These are phyloP conservation scores for Exophiala dermatitidis DNA, from an alignment of 2,329 filamentous ascomycete species.

Conservation along the genomic window DNA sequence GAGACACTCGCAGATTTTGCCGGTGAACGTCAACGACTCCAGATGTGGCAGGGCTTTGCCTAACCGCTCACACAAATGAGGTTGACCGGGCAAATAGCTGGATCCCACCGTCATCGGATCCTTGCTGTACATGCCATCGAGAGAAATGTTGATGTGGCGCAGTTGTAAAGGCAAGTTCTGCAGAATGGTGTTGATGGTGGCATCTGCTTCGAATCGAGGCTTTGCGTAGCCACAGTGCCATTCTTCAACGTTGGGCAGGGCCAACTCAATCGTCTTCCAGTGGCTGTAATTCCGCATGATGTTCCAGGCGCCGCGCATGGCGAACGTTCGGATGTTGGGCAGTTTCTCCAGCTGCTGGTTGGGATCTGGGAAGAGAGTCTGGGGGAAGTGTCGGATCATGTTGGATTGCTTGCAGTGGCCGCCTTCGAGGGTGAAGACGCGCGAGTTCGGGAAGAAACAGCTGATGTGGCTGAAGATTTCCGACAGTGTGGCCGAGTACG, in stretches of 20 bases:
- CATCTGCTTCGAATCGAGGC: slow-evolving; percentile 66
- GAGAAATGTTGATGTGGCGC: slow-evolving; percentile 57
- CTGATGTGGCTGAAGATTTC: slow-evolving; percentile 61
- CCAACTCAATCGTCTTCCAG: slow-evolving; percentile 54
- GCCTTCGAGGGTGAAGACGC: slow-evolving; percentile 66
- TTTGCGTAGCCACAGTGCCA: slow-evolving; percentile 55
- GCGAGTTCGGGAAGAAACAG: slow-evolving; percentile 52
- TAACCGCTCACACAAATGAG: slow-evolving; percentile 60
- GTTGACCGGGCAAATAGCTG: slow-evolving; percentile 31
- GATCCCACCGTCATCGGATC: slow-evolving; percentile 42
- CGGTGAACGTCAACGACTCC: slow-evolving; percentile 65
- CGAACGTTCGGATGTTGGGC: slow-evolving; percentile 56
- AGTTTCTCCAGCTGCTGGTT: slow-evolving; percentile 41
- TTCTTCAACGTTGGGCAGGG: slow-evolving; percentile 57
- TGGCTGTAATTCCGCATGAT: slow-evolving; percentile 58
- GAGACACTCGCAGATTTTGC: slow-evolving; percentile 62
- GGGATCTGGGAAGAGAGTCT: slow-evolving; percentile 28
- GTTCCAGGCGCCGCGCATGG: slow-evolving; percentile 72
- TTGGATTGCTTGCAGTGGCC: slow-evolving; percentile 69
- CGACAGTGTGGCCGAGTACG: slow-evolving; percentile 62
- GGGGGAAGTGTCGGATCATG: slow-evolving; percentile 53
- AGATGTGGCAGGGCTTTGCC: slow-evolving; percentile 55
- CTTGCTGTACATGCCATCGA: slow-evolving; percentile 65
- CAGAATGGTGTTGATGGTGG: slow-evolving; percentile 60
- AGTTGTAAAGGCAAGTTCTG: slow-evolving; percentile 52